Base-by-base conservation (phyloP, 768 basidiomycete genomes). In the Rossbeevera mucosa region DNA sequence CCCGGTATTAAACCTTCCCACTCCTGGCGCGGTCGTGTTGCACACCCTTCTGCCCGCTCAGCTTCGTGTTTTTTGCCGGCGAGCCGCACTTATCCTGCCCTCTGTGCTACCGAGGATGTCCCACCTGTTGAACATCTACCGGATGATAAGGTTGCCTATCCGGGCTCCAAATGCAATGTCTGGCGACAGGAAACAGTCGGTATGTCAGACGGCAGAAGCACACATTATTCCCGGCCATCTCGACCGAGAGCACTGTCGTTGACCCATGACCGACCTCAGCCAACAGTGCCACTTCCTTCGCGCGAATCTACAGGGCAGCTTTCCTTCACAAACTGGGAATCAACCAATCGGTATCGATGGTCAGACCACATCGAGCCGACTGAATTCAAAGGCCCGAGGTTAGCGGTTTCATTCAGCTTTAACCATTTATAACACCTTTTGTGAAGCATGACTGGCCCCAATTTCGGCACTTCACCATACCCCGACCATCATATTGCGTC, bases 171-270 rank as follows among this genome's bases (percentile, higher is more conserved):
- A 21, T 49, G 45, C n/a, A 31, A 53, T 43, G 40, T 26, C 18
- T 65, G 65, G 65, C 36, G 50, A 52, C 59, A 47, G 9, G 57
- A 54, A 26, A 20, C 26, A 2, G 21, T 49, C 2, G 14, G 40
- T 40, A 43, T 29, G 7, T 33, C 40, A 14, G 48, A 33, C 16
- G 48, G 36, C 47, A 56, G 52, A 26, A 56, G 40, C 26, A 7
- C 26, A 2, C 42, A 38, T 45, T 42, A 40, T 25, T 54, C 53
- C 24, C 59, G 60, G 9, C 24, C 57, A 16, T 53, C 54, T 38
- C 63, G 67, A n/a, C 61, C 59, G 21, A 69, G 67, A 48, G 67
- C 67, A 26, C 52, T 62, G 33, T 69, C 67, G 6, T 54, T 69
- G 49, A 71, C 59, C 12, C 57, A 71, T 25, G 55, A 55, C 22